Conservation (phyloP, 257 asterid genomes). For the Solanum medicagineum region DNA sequence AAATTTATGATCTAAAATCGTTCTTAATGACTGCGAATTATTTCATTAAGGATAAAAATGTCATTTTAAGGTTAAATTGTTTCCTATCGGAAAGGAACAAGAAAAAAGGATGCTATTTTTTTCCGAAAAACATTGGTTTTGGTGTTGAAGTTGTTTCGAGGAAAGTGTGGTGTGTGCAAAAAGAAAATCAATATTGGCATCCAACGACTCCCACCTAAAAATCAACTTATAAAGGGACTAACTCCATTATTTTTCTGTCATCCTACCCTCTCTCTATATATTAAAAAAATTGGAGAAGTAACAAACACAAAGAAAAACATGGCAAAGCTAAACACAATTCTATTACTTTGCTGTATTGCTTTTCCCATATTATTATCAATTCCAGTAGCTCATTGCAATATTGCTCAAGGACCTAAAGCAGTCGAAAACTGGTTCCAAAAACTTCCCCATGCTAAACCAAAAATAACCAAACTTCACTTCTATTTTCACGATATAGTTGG, state of each 20-base stretch:
- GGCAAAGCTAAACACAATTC: not conserved
- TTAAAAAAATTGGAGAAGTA: not conserved
- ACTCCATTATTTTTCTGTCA: not conserved
- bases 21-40: too few relatives aligned
- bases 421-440: conserved; percentile 16
- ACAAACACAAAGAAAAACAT: not conserved
- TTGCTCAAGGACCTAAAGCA: conserved; percentile 4
- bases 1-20: too few relatives aligned
- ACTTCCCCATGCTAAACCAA: conserved; percentile 9
- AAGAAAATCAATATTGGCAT: not conserved
- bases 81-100: too few relatives aligned
- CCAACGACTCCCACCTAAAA: not conserved
- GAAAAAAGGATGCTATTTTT: not conserved
- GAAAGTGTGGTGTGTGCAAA: not conserved
- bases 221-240: not conserved
- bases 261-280: not conserved
- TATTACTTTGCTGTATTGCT: not conserved
- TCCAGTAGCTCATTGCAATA: not conserved
- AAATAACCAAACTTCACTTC: conserved; percentile 23
- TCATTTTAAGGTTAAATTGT: too few relatives aligned
- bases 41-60: too few relatives aligned
- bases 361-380: not conserved
- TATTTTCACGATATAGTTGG: conserved; percentile 27
- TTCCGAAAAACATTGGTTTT: not conserved
- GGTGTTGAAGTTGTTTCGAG: not conserved